Conservation (phyloP, 192 early-diverging fungal genomes). For the Cladochytrium replicatum region DNA sequence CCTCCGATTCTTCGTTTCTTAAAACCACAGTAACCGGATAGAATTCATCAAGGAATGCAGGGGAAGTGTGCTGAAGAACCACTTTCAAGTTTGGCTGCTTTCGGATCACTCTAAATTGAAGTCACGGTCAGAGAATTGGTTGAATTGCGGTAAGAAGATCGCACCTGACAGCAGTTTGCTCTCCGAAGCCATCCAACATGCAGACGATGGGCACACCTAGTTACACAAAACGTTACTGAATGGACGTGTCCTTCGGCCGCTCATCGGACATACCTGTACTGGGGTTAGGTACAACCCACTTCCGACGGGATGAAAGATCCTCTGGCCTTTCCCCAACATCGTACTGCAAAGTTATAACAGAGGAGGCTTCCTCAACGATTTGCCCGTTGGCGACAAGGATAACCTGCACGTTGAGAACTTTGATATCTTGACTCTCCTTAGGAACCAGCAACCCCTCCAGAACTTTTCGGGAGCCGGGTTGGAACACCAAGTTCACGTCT, state of each 20-base stretch:
- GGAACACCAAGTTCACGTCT: conserved; percentile 37
- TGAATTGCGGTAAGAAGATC: neutral
- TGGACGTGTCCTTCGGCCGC: neutral
- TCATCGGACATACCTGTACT: neutral
- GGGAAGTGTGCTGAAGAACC: conserved; percentile 37
- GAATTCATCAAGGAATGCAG: conserved; percentile 59
- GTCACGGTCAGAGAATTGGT: neutral
- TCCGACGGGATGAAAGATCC: conserved; percentile 14
- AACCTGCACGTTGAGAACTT: conserved; percentile 33
- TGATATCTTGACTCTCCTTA: conserved; percentile 43
- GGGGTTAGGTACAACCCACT: conserved; percentile 13
- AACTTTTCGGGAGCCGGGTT: conserved; percentile 38
- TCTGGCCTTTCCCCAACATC: conserved; percentile 24
- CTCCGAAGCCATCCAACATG: conserved; percentile 43
- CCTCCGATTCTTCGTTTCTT: conserved; percentile 48
- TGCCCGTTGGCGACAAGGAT: conserved; percentile 6
- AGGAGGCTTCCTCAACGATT: neutral
- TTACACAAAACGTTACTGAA: conserved; percentile 5
- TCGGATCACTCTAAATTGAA: conserved; percentile 34
- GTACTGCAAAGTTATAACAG: conserved; percentile 10
- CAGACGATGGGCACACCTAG: conserved; percentile 17
- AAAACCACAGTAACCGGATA: conserved; percentile 52
- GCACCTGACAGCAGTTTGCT: conserved; percentile 36
- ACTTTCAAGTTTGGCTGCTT: conserved; percentile 53
- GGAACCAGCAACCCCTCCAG: conserved; percentile 49